Evolutionary conservation across 768 basidiomycete genomes (phyloP).

Genomic region (Psilocybe subaeruginosa): DNA sequence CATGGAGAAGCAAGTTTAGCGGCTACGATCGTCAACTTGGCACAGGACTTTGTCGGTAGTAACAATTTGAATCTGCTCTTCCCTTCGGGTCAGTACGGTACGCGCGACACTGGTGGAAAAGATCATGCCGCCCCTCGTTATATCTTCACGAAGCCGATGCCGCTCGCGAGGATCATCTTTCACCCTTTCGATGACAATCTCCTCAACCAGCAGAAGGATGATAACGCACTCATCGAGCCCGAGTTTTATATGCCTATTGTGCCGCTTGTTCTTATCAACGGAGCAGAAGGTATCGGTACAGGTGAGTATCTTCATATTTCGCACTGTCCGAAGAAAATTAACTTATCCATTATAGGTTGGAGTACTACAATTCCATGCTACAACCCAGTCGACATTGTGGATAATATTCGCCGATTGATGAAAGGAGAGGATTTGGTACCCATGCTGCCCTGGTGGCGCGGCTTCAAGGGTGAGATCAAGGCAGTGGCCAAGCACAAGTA

Average conservation of each 20-base stretch:
- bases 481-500: constrained; percentile 83
- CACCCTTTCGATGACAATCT: constrained; percentile 85
- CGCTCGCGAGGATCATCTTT: constrained; percentile 77
- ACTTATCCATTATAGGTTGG: constrained; percentile 70
- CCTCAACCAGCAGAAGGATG: constrained; percentile 85
- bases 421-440: constrained; percentile 77
- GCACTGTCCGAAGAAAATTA: not conserved
- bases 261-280: constrained; percentile 90
- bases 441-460: constrained; percentile 98
- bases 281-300: constrained; percentile 97
- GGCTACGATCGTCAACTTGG: constrained; percentile 89
- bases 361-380: constrained; percentile 91
- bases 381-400: constrained; percentile 90
- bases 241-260: constrained; percentile 93
- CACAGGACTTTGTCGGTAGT: constrained; percentile 92
- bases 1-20: constrained; percentile 92
- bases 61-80: constrained; percentile 91
- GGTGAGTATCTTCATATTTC: constrained; percentile 47
- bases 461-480: constrained; percentile 89
- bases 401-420: constrained; percentile 87
- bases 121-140: constrained; percentile 97
- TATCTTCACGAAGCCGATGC: constrained; percentile 82
- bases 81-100: constrained; percentile 96
- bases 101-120: constrained; percentile 91
- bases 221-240: constrained; percentile 86